These are phyloP conservation scores for Coniochaeta sp. DNA, from an alignment of 2,329 filamentous ascomycete genomes.

Conservation along the genomic window DNA sequence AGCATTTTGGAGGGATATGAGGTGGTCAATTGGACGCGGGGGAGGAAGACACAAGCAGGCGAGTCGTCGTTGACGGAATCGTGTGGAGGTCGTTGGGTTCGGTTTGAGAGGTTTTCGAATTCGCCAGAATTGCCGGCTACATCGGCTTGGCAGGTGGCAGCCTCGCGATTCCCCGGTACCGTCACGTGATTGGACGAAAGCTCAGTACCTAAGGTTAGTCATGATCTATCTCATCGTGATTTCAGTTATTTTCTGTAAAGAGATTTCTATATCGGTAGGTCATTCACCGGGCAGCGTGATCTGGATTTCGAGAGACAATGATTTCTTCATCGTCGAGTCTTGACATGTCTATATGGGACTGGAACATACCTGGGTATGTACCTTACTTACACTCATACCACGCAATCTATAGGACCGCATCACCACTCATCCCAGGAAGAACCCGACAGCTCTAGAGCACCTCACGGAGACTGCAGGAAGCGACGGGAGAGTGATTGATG, in stretches of 20 bases:
- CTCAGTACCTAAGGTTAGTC: background rate
- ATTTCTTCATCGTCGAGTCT: no score
- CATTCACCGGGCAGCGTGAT: no score
- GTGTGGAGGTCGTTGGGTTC: constrained; percentile 20
- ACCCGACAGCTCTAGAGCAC: no score
- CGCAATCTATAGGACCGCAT: no score
- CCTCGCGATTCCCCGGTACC: background rate
- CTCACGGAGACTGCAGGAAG: no score
- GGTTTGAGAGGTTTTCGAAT: constrained; percentile 33
- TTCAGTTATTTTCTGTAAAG: background rate
- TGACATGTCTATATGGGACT: no score
- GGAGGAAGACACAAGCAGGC: constrained; percentile 16
- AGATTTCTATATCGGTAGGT: no score
- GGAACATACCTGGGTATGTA: no score
- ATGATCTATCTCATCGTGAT: background rate
- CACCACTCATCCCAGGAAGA: no score
- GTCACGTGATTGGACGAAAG: background rate
- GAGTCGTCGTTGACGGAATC: constrained; percentile 14
- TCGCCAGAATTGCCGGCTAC: constrained; percentile 19
- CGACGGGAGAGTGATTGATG: no score
- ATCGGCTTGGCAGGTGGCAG: constrained; percentile 2
- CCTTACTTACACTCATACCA: no score
- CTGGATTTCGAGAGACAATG: no score
- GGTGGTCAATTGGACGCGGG: constrained; percentile 40
- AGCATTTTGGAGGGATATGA: constrained; percentile 44